phyloP scores from a whole-genome alignment of 1,284 basidiomycete species.

The Rhizopogon hawkerae region DNA sequence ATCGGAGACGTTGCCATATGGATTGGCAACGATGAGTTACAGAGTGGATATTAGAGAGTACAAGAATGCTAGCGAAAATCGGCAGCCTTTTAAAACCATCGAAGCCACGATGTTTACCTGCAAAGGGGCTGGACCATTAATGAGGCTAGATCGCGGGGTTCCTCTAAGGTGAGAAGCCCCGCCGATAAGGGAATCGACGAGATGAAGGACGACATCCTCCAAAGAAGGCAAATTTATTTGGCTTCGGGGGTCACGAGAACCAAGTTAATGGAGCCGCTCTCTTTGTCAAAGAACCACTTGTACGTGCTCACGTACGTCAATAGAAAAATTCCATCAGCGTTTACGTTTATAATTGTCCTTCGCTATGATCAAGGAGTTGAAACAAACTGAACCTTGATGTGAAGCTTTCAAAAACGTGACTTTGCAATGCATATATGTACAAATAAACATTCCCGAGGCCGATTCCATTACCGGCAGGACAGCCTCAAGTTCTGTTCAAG shows the following conservation, averaged over 20 bases:
- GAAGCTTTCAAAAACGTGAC: background rate
- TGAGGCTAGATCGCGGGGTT: constrained; percentile 35
- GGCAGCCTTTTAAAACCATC: constrained; percentile 35
- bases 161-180: constrained; percentile 18
- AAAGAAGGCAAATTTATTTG: constrained; percentile 20
- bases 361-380: constrained; percentile 19
- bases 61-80: constrained; percentile 28
- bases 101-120: constrained; percentile 30
- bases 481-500: constrained; percentile 12
- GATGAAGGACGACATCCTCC: constrained; percentile 12
- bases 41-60: constrained; percentile 21
- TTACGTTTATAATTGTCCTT: constrained; percentile 24
- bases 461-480: constrained; percentile 9
- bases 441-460: constrained; percentile 17
- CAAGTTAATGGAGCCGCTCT: constrained; percentile 9
- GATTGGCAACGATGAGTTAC: constrained; percentile 24
- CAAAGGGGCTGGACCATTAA: constrained; percentile 30
- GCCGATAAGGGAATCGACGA: constrained; percentile 25
- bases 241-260: constrained; percentile 26
- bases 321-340: constrained; percentile 26
- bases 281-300: constrained; percentile 20
- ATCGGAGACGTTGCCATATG: constrained; percentile 49
- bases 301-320: constrained; percentile 25
- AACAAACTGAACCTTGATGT: constrained; percentile 12
- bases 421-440: constrained; percentile 29